Base-by-base conservation (phyloP, 2,329 filamentous ascomycete species). In the Leptosphaerulina australis region DNA sequence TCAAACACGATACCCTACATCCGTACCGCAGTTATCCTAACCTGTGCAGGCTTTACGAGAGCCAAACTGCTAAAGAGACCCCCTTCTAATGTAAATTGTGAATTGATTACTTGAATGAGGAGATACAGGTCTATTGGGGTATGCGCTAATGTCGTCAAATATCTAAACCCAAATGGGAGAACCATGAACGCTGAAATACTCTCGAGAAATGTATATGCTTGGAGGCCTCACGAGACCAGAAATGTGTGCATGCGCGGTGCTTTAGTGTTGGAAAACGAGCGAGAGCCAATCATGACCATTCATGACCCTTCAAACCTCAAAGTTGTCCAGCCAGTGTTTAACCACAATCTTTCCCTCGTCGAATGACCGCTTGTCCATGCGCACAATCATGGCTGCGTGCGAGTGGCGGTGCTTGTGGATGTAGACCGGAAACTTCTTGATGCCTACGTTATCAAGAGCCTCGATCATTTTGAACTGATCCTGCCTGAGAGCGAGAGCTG, bases 301-400 rank as follows among this genome's bases (percentile, higher is more conserved):
- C 9, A 12, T 14, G 5, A 5, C 18, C 12, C 10, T 24, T 59
- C 17, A 70, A 5, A 68, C 47, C 56, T 84, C 71, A 67, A 97
- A 97, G 36, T 87, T 81, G 43, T 86, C 80, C 2, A 91, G 75
- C 88, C 90, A 97, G 75, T 97, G 93, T 63, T 79, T 81, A 47
- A 94, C 77, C 25, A 97, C 90, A 10, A 89, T 70, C 65, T 81
- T 83, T 0, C 93, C 93, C 73, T 97, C 92, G 2, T 81, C 78
- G 62, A 91, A 95, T 0, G 73, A 76, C 41, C 81, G 76, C 67
- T 84, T 86, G 29, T 88, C 72, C 55, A 79, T 83, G 28, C 93
- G 83, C 26, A 95, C 86, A 56, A 97, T 90, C 37, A 97, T 96
- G 3, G 92, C 92, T 0, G 92, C 93, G 72, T 97, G 93, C 52